Evolutionary conservation across 148 eudicot genomes (phyloP), one percentile per base, ranked within the genome.

Genomic region (Mesembryanthemum crystallinum): DNA sequence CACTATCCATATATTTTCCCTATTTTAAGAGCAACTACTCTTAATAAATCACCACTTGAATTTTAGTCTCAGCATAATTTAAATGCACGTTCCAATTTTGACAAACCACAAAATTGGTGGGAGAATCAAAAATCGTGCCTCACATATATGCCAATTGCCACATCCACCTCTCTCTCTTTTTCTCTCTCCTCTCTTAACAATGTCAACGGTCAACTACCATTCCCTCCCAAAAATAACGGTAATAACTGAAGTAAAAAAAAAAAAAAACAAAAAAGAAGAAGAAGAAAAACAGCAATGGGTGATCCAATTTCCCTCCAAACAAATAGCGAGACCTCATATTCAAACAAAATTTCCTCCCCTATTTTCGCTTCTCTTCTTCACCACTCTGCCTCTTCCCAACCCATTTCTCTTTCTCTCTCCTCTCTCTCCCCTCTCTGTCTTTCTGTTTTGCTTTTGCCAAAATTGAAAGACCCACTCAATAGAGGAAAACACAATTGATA

Each of bases 171-270:
- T 20, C 42, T 25, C 15, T 51, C 27, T 20, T 21, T 30, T 54
- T 70, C 39, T 24, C 17, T 28, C 62, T 24, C 21, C 74, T 63
- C 69, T 24, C 11, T 43, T 25, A 35, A 73, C 23, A 59, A 21
- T 61, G 78, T 79, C 82, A 74, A 61, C 78, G 35, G 23, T 54
- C 72, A 76, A 76, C 80, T 67, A 18, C 65, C 64, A 33, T 67
- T 69, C 71, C 74, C 78, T 63, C 75, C 71, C 20, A 74, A 75
- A 45, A 75, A 24, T 75, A 69, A 75, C 59, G 71, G 65, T 39
- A 35, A 73, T 23, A 21, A 57, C 10, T 7, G 23, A 2, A 17
- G 5, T 15, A 54, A 54, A 54, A 21, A 57, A 32, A 64, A 32
- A 30, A 58, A 9, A 72, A 24, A 67, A n/a, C 18, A 25, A 9